A percentile compares a stretch with the other conserved stretches of the same genome.
phyloP scores from a whole-genome alignment of 2,329 filamentous ascomycete genomes.

The Graphilbum fragrans region DNA sequence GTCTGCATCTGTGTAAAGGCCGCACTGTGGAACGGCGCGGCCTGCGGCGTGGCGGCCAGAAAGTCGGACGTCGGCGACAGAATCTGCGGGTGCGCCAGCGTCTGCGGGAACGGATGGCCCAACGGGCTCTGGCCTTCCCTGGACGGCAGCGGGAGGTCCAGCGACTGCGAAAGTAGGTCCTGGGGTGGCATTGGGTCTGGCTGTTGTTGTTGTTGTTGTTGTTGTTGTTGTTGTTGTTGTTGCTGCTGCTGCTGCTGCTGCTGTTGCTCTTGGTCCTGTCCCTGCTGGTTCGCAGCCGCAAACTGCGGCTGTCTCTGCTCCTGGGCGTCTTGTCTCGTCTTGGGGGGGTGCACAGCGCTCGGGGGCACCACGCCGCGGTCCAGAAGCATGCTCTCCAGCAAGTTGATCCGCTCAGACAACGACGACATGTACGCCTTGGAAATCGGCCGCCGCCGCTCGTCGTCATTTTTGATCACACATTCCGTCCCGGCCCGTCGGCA shows the following conservation, averaged over 20 bases:
- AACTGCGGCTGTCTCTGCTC: not conserved
- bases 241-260: not conserved
- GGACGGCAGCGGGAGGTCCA: no score
- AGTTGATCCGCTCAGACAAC: slow-evolving; percentile 37
- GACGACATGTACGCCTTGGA: slow-evolving; percentile 47
- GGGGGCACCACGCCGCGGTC: slow-evolving; percentile 36
- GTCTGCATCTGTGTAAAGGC: no score
- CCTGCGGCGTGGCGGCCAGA: no score
- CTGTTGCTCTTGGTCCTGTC: slow-evolving; percentile 1
- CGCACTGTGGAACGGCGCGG: no score
- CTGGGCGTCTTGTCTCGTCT: slow-evolving; percentile 28
- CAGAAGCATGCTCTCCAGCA: slow-evolving; percentile 38
- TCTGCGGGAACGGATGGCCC: no score
- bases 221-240: not conserved
- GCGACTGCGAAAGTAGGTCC: no score
- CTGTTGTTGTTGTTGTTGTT: not conserved
- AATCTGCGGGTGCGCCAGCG: no score
- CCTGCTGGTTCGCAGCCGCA: not conserved
- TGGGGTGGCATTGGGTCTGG: no score
- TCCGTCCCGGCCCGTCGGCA: slow-evolving; percentile 36
- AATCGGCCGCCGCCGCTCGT: slow-evolving; percentile 41
- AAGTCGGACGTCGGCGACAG: no score
- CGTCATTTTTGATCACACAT: slow-evolving; percentile 45
- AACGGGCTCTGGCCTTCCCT: no score
- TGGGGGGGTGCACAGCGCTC: slow-evolving; percentile 39